A percentile compares a stretch with the other conserved stretches of the same genome.
phyloP scores from a whole-genome alignment of 2,329 filamentous ascomycete genomes.

The Aureobasidium uvarum region DNA sequence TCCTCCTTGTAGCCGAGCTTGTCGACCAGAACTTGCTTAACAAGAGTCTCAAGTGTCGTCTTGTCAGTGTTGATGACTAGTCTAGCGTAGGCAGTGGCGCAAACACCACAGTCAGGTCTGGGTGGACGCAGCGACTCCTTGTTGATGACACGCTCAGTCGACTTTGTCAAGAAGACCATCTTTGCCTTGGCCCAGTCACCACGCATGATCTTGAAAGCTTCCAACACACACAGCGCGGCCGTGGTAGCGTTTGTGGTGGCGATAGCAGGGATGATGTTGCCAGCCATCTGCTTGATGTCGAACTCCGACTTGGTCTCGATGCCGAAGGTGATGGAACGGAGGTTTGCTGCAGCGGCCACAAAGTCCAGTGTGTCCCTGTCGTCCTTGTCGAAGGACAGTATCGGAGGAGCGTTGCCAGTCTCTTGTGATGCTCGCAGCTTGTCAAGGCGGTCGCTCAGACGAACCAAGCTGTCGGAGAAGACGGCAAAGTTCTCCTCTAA shows the following conservation, averaged over 20 bases:
- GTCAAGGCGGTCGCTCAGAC: slow-evolving; percentile 71
- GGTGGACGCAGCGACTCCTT: slow-evolving; percentile 59
- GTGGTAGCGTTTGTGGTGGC: slow-evolving; percentile 98
- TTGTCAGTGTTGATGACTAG: slow-evolving; percentile 66
- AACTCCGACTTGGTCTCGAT: slow-evolving; percentile 89
- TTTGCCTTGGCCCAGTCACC: slow-evolving; percentile 68
- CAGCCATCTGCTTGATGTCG: slow-evolving; percentile 97
- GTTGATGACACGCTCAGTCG: slow-evolving; percentile 58
- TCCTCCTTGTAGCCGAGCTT: slow-evolving; percentile 71
- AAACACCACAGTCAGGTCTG: slow-evolving; percentile 80
- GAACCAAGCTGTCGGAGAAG: slow-evolving; percentile 78
- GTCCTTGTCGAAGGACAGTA: slow-evolving; percentile 93
- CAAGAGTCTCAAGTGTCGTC: slow-evolving; percentile 75
- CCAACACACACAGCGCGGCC: slow-evolving; percentile 84
- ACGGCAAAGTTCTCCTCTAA: slow-evolving; percentile 79
- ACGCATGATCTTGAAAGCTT: slow-evolving; percentile 86
- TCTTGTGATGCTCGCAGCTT: slow-evolving; percentile 59
- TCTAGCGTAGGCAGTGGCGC: slow-evolving; percentile 68
- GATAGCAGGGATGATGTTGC: slow-evolving; percentile 98
- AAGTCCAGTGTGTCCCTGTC: slow-evolving; percentile 94
- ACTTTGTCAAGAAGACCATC: slow-evolving; percentile 79
- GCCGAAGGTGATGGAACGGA: slow-evolving; percentile 83
- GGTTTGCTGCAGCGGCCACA: slow-evolving; percentile 84
- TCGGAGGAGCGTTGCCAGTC: slow-evolving; percentile 51
- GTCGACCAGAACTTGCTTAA: slow-evolving; percentile 68